Percentiles rank a stretch among this genome's conserved stretches.
phyloP scores from a whole-genome alignment of 73 alveolate genomes.

The Paramecium caudatum region DNA sequence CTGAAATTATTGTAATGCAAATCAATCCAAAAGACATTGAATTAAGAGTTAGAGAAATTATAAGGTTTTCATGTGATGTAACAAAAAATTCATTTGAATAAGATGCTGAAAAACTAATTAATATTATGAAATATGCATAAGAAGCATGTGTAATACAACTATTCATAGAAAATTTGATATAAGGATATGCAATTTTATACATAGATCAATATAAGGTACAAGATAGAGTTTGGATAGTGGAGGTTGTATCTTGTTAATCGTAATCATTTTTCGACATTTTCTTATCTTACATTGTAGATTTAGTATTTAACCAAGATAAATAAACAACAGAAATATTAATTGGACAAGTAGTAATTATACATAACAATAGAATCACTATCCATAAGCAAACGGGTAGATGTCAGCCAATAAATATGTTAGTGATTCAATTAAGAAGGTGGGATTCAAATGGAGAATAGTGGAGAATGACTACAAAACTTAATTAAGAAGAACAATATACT shows the following conservation, averaged over 20 bases:
- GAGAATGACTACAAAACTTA: conserved; percentile 45
- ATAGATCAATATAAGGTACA: conserved; percentile 16
- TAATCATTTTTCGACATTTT: not conserved
- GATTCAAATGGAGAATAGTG: conserved; percentile 45
- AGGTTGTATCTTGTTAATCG: not conserved
- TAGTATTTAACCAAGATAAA: conserved; percentile 4
- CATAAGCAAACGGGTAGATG: conserved; percentile 2
- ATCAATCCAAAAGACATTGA: not conserved
- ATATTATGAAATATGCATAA: conserved; percentile 39
- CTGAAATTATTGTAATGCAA: conserved; percentile 30
- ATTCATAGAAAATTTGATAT: not conserved
- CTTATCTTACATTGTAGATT: not conserved
- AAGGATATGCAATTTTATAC: not conserved
- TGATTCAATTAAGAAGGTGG: conserved; percentile 13
- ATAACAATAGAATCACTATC: not conserved
- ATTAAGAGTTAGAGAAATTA: not conserved
- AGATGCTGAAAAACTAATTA: conserved; percentile 8
- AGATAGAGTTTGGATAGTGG: conserved; percentile 20
- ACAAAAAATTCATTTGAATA: conserved; percentile 8
- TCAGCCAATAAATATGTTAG: not conserved
- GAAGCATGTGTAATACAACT: not conserved
- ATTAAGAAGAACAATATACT: conserved; percentile 25
- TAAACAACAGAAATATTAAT: conserved; percentile 33
- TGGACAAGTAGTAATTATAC: not conserved
- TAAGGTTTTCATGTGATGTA: not conserved